Base-by-base conservation (phyloP, 495 filamentous ascomycete species). In the Xylaria telfairii region DNA sequence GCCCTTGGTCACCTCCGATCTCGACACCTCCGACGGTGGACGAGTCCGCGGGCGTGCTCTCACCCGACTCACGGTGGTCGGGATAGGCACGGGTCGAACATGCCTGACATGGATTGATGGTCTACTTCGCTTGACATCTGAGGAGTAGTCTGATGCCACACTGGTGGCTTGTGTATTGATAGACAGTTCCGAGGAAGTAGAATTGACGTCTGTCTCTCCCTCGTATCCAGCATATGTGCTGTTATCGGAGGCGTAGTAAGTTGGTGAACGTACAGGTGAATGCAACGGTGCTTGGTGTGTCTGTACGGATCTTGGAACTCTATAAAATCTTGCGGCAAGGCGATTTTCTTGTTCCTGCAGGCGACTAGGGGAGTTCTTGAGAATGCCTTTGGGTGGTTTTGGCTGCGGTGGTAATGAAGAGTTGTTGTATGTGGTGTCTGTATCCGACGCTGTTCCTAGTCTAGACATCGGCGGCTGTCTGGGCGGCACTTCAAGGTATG, bases 101-200 rank as follows among this genome's bases (percentile, higher is more conserved):
- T 82, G 76, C 72, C 73, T 76, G 7, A 77, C 67, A 56, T 78
- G 77, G 49, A 69, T 46, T 5, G 73, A 75, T 30, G 65, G 75
- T 53, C 73, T 75, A 10, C 71, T 68, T 60, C 62, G 74, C 68
- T 75, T 80, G 56, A 53, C 44, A 41, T 65, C 42, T 56, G 76
- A 80, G 59, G 76, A 80, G 59, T 79, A 77, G 3, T 81, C 82
- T 63, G 75, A 83, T 44, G 73, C 57, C 28, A 79, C 78, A 17
- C 78, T 80, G 1, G 83, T 85, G 46, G 82, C 82, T 63, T 83
- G 76, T 9, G 83, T 85, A 70, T 78, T 85, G 59, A 81, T 71
- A 19, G 83, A 85, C 34, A 84, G 75, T 37, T 83, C 80, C 0
- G 83, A 85, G 0, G 79, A 78, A 19, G 79, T 79, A 1, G 83